Base-by-base conservation (phyloP, 2,329 filamentous ascomycete genomes). In the Plectosphaerella cucumerina region DNA sequence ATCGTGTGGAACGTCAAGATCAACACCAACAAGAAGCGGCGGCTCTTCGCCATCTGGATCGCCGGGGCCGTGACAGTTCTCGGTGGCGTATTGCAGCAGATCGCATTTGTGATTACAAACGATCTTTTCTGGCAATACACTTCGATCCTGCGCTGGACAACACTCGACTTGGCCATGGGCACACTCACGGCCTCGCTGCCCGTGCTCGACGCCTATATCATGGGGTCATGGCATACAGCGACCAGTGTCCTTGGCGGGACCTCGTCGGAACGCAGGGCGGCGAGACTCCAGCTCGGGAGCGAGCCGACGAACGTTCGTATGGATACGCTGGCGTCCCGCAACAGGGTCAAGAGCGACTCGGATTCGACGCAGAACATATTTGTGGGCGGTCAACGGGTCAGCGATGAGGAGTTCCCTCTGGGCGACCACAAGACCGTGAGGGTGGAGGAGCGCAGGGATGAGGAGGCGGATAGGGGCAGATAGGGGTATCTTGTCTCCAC, bases 1-100 rank as follows among this genome's bases (percentile, higher is more conserved):
- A 62, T 70, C 1, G 51, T 70, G 5, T 69, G 62, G 64, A 62
- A 61, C 33, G 60, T 70, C 2, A 54, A 56, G 12, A 67, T 70
- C 58, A 54, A 59, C 1, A 56, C 49, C 22, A 48, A 47, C 6
- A 67, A 61, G 31, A 70, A 68, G 47, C 34, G 57, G 12, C 58
- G 65, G 6, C 55, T 70, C 3, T 65, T 62, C 44, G 31, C 62
- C 18, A 59, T 69, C 31, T 70, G 68, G 59, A 58, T 52, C 11
- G 58, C 63, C 22, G 66, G 68, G 11, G 56, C 59, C 11, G 50
- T 68, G 34, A 60, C 61, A 23, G 63, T 64, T 34, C 51, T 69
- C 35, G 64, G 62, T 17, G 61, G 58, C 10, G 54, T 68, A 0
- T 52, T 69, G 51, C 58, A 65, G 35, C 59, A 63, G 43, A 54